Evolutionary conservation across 345 rosid genomes (phyloP).

Genomic region (Brassica rapa): DNA sequence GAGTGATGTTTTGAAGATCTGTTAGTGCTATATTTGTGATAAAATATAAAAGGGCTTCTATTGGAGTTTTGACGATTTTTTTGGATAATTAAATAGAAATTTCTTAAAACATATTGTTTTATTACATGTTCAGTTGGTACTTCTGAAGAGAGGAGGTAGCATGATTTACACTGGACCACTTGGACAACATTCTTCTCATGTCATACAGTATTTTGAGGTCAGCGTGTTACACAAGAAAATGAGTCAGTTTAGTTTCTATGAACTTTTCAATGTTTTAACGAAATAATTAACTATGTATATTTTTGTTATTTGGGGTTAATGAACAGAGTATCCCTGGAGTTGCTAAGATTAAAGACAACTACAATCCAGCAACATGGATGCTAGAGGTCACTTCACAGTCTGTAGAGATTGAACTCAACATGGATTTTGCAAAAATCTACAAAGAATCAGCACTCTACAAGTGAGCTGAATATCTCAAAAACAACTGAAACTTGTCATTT

Average conservation of each 20-base stretch:
- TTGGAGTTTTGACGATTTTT: too few species aligned
- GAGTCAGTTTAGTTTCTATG: neutral
- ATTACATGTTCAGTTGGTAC: constrained; percentile 52
- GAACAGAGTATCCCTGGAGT: constrained; percentile 59
- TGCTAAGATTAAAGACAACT: constrained; percentile 57
- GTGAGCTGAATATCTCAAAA: constrained; percentile 45
- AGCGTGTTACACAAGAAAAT: constrained; percentile 20
- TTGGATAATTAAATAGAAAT: too few species aligned
- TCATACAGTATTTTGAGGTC: constrained; percentile 76
- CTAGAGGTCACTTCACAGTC: constrained; percentile 65
- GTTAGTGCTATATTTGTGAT: too few species aligned
- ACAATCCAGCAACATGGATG: constrained; percentile 89
- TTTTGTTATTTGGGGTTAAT: neutral
- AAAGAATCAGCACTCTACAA: constrained; percentile 46
- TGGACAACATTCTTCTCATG: constrained; percentile 57
- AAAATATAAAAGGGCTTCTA: too few species aligned
- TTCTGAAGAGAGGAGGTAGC: constrained; percentile 69
- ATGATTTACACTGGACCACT: constrained; percentile 69
- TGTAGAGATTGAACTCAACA: constrained; percentile 55
- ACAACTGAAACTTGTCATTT: neutral
- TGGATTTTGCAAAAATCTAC: constrained; percentile 63
- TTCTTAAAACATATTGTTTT: neutral
- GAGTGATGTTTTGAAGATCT: too few species aligned
- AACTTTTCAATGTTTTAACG: neutral
- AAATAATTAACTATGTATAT: neutral